These are phyloP conservation scores for Neostapfia colusana DNA, from an alignment of 176 grass and related monocot genomes.

Conservation along the genomic window DNA sequence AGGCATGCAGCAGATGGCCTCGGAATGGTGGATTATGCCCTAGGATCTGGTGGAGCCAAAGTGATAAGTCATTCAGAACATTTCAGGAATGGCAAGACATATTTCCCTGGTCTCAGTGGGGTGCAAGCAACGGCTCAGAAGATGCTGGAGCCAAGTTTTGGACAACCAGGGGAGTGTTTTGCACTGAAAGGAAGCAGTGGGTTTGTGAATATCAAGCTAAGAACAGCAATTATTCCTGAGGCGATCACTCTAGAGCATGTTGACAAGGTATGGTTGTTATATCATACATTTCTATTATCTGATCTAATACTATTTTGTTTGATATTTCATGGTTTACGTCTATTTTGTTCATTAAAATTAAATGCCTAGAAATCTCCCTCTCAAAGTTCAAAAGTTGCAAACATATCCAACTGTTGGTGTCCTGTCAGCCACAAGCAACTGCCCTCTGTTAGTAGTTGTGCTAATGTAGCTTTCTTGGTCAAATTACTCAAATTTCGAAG, in stretches of 20 bases:
- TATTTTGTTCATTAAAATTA: background rate
- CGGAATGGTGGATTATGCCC: conserved; percentile 92
- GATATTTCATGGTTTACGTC: background rate
- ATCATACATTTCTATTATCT: background rate
- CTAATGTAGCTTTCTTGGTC: background rate
- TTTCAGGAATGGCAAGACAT: conserved; percentile 38
- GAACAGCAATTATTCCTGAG: conserved; percentile 66
- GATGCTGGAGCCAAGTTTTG: conserved; percentile 96
- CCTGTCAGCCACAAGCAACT: background rate
- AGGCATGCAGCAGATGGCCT: conserved; percentile 91
- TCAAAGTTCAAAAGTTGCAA: background rate
- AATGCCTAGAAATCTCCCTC: background rate
- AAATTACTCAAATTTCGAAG: background rate
- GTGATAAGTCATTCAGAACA: conserved; percentile 68
- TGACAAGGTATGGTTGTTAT: conserved; percentile 65
- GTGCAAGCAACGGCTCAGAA: conserved; percentile 54
- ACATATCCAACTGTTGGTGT: background rate
- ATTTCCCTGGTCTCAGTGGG: conserved; percentile 31
- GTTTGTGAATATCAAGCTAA: conserved; percentile 78
- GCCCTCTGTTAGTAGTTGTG: background rate
- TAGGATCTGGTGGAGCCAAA: conserved; percentile 75
- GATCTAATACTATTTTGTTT: conserved; percentile 3
- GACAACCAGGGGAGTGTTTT: conserved; percentile 94
- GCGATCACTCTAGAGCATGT: conserved; percentile 87
- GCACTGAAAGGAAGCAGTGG: conserved; percentile 73